Evolutionary conservation across 257 asterid genomes (phyloP), one percentile per base, ranked within the genome.

Genomic region (Thymus quinquecostatus): DNA sequence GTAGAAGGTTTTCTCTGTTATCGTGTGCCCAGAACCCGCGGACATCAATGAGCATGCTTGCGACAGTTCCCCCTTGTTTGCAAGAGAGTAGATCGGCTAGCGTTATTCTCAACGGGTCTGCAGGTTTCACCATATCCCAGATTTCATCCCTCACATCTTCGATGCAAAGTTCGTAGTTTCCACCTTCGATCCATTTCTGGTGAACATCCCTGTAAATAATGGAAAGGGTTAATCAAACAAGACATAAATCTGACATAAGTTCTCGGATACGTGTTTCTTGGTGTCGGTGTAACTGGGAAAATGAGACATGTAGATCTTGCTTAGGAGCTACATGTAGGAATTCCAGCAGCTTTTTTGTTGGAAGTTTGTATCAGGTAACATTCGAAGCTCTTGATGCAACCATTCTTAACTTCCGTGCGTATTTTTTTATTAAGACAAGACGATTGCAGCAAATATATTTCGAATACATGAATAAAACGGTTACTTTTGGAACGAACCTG

Each of bases 21-120:
- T 95, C 99, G 66, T 95, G 99, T 36, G 99, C 98, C 99, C 99
- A 95, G 82, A 95, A 95, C 36, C 99, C 97, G 0, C 96, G 93
- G 36, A 95, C 99, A 64, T 92, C 99, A 56, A 92, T 85, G 27
- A 95, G 97, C 99, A 95, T 95, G 86, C 99, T 92, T 28, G 99
- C 99, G 13, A 95, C 98, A 1, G 96, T 95, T 56, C 99, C 96
- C 9, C 99, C 99, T 74, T 92, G 97, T 75, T 95, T 92, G 85
- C 97, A 95, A 32, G 80, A 81, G 8, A 95, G 87, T 64, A 95
- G 83, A 88, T 95, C 97, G 10, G 89, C 84, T 60, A 92, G 83
- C 28, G 94, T 80, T 80, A 89, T 86, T 66, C 68, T 85, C 88
- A 95, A 81, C 21, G 92, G 86, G 64, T 92, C 96, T 9, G 82